Evolutionary conservation across 176 grass and related monocot species (phyloP), one percentile per base, ranked within the genome.

Genomic region (Zoysia japonica): DNA sequence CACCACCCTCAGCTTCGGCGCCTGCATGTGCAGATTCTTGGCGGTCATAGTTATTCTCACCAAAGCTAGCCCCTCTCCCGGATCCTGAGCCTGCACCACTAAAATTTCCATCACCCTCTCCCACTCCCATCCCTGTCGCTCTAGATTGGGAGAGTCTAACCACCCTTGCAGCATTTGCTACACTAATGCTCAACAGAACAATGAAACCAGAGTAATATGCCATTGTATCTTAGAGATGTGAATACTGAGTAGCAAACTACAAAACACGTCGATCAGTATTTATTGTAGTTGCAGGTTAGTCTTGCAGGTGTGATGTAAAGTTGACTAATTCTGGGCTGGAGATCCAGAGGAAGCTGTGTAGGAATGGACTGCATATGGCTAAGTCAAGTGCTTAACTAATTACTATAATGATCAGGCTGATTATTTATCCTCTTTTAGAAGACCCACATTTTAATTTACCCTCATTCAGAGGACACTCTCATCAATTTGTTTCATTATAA

Each of bases 121-220:
- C 79, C 6, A 1, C 42, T 38, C 69, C 80, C 1, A 0, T 65
- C 0, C 69, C 80, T 0, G 11, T 11, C 8, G 69, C 80, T 6
- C 52, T 4, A 35, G 80, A 0, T 60, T 7, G 80, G 65, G 60
- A 65, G 47, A 12, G 10, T 35, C 70, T 59, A 74, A 38, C 38
- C 17, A 82, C 69, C 80, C 70, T 82, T 3, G 12, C 5, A 14
- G 70, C 80, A 54, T 53, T 74, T 19, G 70, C 70, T 54, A 82
- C 36, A 4, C 70, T 60, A 1, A 82, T 36, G 19, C 70, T 54
- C 47, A 70, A 11, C 7, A 74, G 47, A 3, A 74, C 47, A 45
- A 82, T 1, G 12, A 82, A 53, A 3, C 47, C 5, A 82, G n/a
- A 3, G 70, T 20, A 12, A 64, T 5, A 2, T n/a, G 56, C 45